Evolutionary conservation across 139 green algal species (phyloP), one percentile per base, ranked within the genome.

Genomic region (Chlorella ohadii): DNA sequence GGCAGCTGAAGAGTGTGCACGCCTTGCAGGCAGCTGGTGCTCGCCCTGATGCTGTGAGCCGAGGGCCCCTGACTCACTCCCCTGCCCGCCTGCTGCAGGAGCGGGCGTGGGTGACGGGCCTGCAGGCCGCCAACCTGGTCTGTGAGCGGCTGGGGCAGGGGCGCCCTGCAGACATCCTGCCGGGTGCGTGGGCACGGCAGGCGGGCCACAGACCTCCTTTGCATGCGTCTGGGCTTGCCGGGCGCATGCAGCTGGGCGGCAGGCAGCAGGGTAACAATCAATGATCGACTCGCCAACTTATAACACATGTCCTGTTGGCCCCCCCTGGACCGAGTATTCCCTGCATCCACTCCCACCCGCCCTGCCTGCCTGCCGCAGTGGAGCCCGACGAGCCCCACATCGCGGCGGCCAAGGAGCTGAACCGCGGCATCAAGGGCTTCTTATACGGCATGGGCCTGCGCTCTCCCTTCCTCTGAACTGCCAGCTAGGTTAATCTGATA

Each of bases 301-400:
- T n/a, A n/a, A n/a, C n/a, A n/a, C n/a, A n/a, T n/a, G n/a, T n/a
- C n/a, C n/a, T n/a, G n/a, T n/a, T n/a, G n/a, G n/a, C n/a, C n/a
- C n/a, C n/a, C n/a, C n/a, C n/a, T n/a, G n/a, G n/a, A n/a, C n/a
- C n/a, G n/a, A n/a, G n/a, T n/a, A n/a, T n/a, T n/a, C n/a, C n/a
- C n/a, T n/a, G n/a, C n/a, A n/a, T n/a, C n/a, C n/a, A n/a, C n/a
- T n/a, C n/a, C n/a, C n/a, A n/a, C n/a, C n/a, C n/a, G n/a, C n/a
- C 28, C 12, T n/a, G 15, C 23, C 6, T 19, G 7, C 20, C 34
- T 27, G 9, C 28, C 55, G 55, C 67, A 86, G 84, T 91, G 13
- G 91, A 97, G 85, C 63, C 72, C 0, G 95, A 98, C 64, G 95
- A 98, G 90, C 88, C 92, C 0, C 95, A 98, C 88, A 93, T 98